Evolutionary conservation across 306 rosid species (phyloP).

Genomic region (Carpinus fangiana): DNA sequence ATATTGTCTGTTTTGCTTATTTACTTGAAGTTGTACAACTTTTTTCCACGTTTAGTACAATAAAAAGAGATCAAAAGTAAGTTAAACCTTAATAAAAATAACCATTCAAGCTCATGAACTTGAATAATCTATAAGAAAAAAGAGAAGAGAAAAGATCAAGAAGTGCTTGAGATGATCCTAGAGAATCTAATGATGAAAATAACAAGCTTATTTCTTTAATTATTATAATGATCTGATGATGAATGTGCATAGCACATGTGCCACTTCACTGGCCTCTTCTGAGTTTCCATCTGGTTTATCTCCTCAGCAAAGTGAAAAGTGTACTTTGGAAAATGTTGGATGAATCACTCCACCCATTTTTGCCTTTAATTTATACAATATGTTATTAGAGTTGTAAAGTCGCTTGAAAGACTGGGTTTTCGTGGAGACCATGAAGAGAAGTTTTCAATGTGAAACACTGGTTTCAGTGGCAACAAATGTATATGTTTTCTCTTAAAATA

Average conservation of each 20-base stretch:
- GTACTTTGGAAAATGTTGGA: not conserved
- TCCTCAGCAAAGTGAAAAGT: not conserved
- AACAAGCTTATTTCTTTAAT: constrained; percentile 19
- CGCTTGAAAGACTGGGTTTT: not conserved
- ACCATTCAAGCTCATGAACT: not conserved
- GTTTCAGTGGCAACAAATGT: constrained; percentile 1
- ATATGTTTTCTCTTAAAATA: not conserved
- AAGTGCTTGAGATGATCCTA: not conserved
- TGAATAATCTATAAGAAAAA: too few species aligned
- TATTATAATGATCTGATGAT: constrained; percentile 18
- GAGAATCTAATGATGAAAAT: constrained; percentile 45
- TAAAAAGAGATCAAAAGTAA: constrained; percentile 25
- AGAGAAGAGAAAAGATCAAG: not conserved
- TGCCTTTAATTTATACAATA: not conserved
- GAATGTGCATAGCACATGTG: constrained; percentile 39
- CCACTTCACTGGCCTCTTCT: not conserved
- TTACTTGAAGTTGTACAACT: constrained; percentile 2
- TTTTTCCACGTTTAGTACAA: constrained; percentile 26
- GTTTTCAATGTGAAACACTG: not conserved
- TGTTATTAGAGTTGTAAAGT: constrained; percentile 4
- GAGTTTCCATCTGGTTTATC: not conserved
- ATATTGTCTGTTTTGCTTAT: constrained; percentile 20
- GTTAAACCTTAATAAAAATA: not conserved
- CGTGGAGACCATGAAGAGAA: constrained; percentile 2
- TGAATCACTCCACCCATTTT: not conserved